Base-by-base conservation (phyloP, 306 rosid genomes). In the Inga oerstediana region DNA sequence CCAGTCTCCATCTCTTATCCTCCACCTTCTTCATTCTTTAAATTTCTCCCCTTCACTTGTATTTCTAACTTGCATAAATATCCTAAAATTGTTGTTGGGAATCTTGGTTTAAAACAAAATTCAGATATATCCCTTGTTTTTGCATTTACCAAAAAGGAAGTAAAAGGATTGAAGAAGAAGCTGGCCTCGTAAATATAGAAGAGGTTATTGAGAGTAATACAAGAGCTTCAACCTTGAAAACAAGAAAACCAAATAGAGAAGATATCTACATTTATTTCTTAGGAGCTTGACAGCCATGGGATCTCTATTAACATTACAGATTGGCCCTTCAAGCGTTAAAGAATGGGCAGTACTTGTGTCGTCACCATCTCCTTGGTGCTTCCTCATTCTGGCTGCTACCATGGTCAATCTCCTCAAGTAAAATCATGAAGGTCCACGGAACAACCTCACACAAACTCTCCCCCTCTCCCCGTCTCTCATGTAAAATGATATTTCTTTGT, bases 311-410 rank as follows among this genome's bases (percentile, higher is more conserved):
- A 89, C 93, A 89, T 39, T 87, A 85, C 86, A 90, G 48, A 76
- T 49, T 88, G 91, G 87, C 93, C 88, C 83, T 89, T 85, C 93
- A 92, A 89, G 94, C 93, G 87, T 87, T 90, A 92, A 93, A 90
- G 89, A 94, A 94, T 91, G 85, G 65, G 83, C 66, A 59, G 66
- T 74, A 71, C 81, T 86, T 75, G 84, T 80, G 34, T 83, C 62
- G 84, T 80, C 22, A 85, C 74, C 82, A 65, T 85, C 88, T 85
- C 84, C 14, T 24, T 30, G 22, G 62, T 75, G 79, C 64, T 58
- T 83, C 81, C 80, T 87, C 75, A 78, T 82, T 88, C 83, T 84
- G 80, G 90, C 94, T 91, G 90, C 91, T 80, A 76, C 88, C 88
- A 87, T 80, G 90, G 87, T 82, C 93, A 76, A 62, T 89, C 92